Conservation (phyloP, 768 basidiomycete species). For the Mrakia gelida region DNA sequence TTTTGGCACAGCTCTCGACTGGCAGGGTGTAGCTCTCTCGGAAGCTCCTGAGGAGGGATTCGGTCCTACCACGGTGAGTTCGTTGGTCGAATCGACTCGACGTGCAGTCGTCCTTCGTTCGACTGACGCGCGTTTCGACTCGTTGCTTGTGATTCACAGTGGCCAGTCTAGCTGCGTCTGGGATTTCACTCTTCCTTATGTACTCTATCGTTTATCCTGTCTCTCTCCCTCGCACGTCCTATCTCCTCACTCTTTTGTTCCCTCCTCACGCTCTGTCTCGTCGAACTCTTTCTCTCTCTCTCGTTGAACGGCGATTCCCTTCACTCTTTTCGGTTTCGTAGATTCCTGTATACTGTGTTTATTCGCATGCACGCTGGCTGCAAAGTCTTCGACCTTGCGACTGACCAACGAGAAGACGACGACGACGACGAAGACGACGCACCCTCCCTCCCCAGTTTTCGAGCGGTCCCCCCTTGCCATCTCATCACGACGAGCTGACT, state of each 20-base stretch:
- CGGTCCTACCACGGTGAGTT: conserved; percentile 2
- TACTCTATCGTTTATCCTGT: neutral
- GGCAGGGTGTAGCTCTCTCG: neutral
- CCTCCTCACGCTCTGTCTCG: too few species aligned
- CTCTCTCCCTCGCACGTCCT: neutral
- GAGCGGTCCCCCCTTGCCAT: too few species aligned
- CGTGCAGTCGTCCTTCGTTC: too few species aligned
- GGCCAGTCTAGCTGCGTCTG: neutral
- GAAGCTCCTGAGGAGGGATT: neutral
- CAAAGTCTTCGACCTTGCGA: too few species aligned
- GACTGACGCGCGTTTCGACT: neutral
- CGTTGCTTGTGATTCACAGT: neutral
- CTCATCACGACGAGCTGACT: too few species aligned
- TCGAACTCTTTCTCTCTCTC: neutral
- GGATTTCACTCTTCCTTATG: neutral
- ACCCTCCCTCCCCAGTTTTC: too few species aligned
- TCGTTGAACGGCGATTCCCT: too few species aligned
- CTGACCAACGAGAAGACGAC: too few species aligned
- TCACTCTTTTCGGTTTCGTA: too few species aligned
- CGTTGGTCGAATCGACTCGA: neutral
- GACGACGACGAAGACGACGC: too few species aligned
- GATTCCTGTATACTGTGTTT: too few species aligned
- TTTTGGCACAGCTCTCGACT: neutral
- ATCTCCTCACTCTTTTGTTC: neutral
- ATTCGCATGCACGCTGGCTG: too few species aligned